A percentile compares a stretch with the other conserved stretches of the same genome.
Evolutionary conservation across 768 basidiomycete genomes (phyloP).

Genomic region (Baorangia bicolor): DNA sequence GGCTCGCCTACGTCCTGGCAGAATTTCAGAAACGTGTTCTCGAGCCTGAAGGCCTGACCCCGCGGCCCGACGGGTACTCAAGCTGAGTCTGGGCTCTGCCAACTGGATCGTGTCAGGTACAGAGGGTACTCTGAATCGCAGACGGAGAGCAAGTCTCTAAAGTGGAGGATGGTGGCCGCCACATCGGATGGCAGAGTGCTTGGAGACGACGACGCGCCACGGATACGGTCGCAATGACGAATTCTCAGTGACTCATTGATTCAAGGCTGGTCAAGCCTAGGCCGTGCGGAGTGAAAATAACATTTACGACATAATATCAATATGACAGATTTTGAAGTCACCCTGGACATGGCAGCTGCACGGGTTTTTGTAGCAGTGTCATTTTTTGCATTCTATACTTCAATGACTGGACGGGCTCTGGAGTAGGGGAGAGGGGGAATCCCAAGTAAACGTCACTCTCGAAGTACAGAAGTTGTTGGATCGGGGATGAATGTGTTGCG

Average conservation of each 20-base stretch:
- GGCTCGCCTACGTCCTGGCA: not conserved
- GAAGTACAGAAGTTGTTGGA: not conserved
- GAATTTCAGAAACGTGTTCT: not conserved
- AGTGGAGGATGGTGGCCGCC: not conserved
- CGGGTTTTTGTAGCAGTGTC: not conserved
- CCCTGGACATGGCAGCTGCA: not conserved
- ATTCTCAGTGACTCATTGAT: not conserved
- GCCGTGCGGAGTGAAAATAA: not conserved
- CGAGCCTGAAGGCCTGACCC: not conserved
- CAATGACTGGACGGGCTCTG: not conserved
- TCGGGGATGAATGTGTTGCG: slow-evolving; percentile 1
- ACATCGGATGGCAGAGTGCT: not conserved
- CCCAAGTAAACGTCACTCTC: not conserved
- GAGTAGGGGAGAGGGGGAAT: not conserved
- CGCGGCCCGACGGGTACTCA: not conserved
- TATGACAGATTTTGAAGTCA: not conserved
- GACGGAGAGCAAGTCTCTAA: not conserved
- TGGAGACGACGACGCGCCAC: not conserved
- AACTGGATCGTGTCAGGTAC: not conserved
- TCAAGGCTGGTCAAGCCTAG: not conserved
- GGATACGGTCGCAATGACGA: not conserved
- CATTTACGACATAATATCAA: not conserved
- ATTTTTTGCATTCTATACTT: not conserved
- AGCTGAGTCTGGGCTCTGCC: not conserved
- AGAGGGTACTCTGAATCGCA: no score